These are phyloP conservation scores for Gynochthodes officinalis DNA, from an alignment of 257 asterid genomes.

Conservation along the genomic window DNA sequence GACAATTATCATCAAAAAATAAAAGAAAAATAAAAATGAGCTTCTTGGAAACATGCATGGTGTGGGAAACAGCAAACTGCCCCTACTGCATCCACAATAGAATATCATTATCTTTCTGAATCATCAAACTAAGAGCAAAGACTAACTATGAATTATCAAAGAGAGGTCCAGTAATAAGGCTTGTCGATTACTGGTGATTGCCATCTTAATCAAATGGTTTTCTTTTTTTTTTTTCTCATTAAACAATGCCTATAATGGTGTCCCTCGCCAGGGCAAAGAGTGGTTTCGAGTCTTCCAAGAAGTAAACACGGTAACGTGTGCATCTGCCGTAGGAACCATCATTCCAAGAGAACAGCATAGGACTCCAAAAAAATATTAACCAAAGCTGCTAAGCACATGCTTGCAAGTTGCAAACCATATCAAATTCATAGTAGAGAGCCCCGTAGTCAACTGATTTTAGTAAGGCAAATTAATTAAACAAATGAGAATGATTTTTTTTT, in stretches of 20 bases:
- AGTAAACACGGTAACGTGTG: not conserved
- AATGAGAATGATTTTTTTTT: too few relatives aligned
- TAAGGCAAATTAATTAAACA: too few relatives aligned
- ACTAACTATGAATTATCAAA: slow-evolving; percentile 16
- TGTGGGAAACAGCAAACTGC: not conserved
- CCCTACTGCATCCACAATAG: not conserved
- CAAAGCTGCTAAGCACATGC: too few relatives aligned
- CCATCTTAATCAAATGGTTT: not conserved
- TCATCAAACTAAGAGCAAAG: not conserved
- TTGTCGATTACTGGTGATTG: not conserved
- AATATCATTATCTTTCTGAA: not conserved
- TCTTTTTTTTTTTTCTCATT: not conserved
- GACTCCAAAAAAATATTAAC: too few relatives aligned
- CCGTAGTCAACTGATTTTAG: too few relatives aligned
- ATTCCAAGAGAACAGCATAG: not conserved
- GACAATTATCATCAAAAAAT: too few relatives aligned
- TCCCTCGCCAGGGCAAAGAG: not conserved
- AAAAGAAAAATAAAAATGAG: too few relatives aligned
- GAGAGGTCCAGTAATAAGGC: slow-evolving; percentile 15
- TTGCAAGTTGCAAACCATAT: too few relatives aligned
- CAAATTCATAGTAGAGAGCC: too few relatives aligned
- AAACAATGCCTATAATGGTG: not conserved
- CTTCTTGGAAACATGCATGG: not conserved
- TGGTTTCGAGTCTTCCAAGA: not conserved
- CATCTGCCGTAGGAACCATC: not conserved